Evolutionary conservation across 179 eudicot genomes (phyloP).

Genomic region (Heliamphora pulchella): DNA sequence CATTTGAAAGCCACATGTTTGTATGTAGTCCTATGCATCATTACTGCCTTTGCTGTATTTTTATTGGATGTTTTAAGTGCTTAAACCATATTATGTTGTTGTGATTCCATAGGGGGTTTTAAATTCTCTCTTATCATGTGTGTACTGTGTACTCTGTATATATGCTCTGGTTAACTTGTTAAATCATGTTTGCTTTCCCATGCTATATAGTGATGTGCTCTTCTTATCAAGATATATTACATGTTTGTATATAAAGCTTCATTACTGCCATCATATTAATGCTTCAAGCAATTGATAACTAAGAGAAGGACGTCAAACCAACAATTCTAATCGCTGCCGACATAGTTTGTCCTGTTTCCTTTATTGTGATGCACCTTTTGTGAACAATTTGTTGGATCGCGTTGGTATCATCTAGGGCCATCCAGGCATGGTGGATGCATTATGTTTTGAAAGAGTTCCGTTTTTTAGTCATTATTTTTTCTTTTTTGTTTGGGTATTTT

Average conservation of each 20-base stretch:
- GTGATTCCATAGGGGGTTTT: neutral
- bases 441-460: neutral
- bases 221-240: neutral
- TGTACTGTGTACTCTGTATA: neutral
- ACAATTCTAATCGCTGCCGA: slow-evolving; percentile 60
- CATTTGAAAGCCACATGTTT: neutral
- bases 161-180: neutral
- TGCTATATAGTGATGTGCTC: neutral
- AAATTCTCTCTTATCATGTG: neutral
- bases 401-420: slow-evolving; percentile 10
- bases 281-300: slow-evolving; percentile 44
- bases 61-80: neutral
- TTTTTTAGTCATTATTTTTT: neutral
- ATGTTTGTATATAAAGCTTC: neutral
- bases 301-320: slow-evolving; percentile 50
- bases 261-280: slow-evolving; percentile 51
- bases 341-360: slow-evolving; percentile 39
- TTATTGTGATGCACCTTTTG: neutral
- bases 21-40: neutral
- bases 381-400: no score
- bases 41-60: neutral
- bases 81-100: neutral
- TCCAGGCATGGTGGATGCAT: neutral
- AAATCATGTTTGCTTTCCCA: neutral
- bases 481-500: neutral